Evolutionary conservation across 2,329 filamentous ascomycete species (phyloP), one percentile per base, ranked within the genome.

Genomic region (Paecilomyces sp.): DNA sequence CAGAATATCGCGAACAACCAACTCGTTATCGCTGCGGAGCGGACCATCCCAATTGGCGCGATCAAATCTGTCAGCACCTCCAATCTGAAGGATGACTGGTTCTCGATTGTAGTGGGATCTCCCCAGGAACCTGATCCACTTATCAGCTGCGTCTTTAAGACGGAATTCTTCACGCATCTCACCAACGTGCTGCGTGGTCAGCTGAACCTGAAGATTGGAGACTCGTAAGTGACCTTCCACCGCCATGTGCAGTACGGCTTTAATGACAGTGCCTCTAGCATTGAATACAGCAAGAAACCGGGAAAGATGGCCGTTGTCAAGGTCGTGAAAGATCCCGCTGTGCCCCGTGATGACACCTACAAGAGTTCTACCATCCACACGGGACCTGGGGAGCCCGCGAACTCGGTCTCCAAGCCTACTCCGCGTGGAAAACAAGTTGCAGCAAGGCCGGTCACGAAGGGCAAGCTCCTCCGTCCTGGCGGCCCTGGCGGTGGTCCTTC

Each of bases 241-340:
- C 12, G 7, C 8, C 15, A 11, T 7, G 6, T 41, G 30, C 59
- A 70, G 76, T 66, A 76, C 61, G 54, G 13, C 64, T 67, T 59
- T 22, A 47, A n/a, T 47, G 41, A 69, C 51, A 22, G 53, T 13
- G 24, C 12, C 28, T 36, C 58, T 47, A 83, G 78, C 4, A 92
- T 99, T 66, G 91, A 96, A 72, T 99, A 96, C 75, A 92, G 93
- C 71, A 99, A 97, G 83, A 99, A 99, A 77, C 94, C 94, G 1
- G 91, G 91, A 58, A 99, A 99, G 79, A 84, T 91, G 74, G 89
- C 93, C 58, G 77, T 86, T 5, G 89, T 99, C 70, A 97, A 97
- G 79, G 90, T 90, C 8, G 71, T 96, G 62, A 96, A 96, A 77
- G 94, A 99, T 71, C 87, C 92, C 0, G 84, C 87, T 57, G 83